phyloP scores from a whole-genome alignment of 2,329 filamentous ascomycete species.

The Alternaria arbusti region DNA sequence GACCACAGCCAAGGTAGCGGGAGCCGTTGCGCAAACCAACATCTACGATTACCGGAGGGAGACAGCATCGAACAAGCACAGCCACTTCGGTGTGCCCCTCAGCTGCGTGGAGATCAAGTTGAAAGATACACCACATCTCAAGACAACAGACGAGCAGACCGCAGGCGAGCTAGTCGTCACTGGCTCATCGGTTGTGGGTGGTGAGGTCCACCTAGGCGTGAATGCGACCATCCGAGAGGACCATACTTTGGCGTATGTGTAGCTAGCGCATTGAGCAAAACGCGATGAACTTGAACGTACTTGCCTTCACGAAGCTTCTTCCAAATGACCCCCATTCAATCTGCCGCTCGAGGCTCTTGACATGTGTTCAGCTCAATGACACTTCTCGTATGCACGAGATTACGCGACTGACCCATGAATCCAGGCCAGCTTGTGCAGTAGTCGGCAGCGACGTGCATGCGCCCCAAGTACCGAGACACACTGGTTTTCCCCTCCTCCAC shows the following conservation, averaged over 20 bases:
- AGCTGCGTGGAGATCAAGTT: constrained; percentile 81
- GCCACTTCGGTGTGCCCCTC: constrained; percentile 83
- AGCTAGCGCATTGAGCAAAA: constrained; percentile 3
- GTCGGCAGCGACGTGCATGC: not conserved
- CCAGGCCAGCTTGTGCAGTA: not conserved
- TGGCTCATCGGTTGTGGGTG: constrained; percentile 76
- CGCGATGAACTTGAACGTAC: not conserved
- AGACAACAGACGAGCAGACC: constrained; percentile 65
- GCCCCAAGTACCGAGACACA: not conserved
- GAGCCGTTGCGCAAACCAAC: constrained; percentile 85
- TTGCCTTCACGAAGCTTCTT: not conserved
- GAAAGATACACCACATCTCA: constrained; percentile 65
- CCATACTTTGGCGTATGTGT: constrained; percentile 69
- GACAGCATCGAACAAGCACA: constrained; percentile 49
- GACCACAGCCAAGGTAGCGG: constrained; percentile 81
- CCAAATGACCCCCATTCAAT: not conserved
- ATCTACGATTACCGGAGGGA: constrained; percentile 81
- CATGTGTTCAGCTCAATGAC: not conserved
- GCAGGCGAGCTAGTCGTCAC: constrained; percentile 69
- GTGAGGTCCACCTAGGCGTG: constrained; percentile 68
- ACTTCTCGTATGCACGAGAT: not conserved
- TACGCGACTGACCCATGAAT: not conserved
- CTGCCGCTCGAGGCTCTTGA: not conserved
- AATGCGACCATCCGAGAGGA: constrained; percentile 72
- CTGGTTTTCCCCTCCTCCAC: not conserved